Conservation (phyloP, 176 grass and related monocot species). For the barley (Hordeum vulgare) region MorexV3_pseudomolecules_assembly NC_058519.1:481092317-481092816, state of each 20-base stretch:
- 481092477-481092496: background rate
- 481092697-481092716: background rate
- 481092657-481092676: conserved; percentile 26
- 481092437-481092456: background rate
- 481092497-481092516: background rate
- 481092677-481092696: conserved; percentile 23
- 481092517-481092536: background rate
- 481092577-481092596: background rate
- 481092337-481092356: background rate
- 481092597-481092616: background rate
- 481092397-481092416: background rate
- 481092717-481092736: background rate
- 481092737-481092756: background rate
- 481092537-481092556: too few relatives aligned
- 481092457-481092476: background rate
- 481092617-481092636: background rate
- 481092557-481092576: conserved; percentile 9
- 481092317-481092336: background rate
- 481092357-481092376: background rate
- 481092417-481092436: background rate
- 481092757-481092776: background rate
- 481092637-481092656: conserved; percentile 6
- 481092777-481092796: background rate
- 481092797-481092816: background rate
- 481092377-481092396: background rate